Evolutionary conservation across 225 moss, liverwort and hornwort species (phyloP), one percentile per base, ranked within the genome.

Genomic region (Takakia lepidozioides): DNA sequence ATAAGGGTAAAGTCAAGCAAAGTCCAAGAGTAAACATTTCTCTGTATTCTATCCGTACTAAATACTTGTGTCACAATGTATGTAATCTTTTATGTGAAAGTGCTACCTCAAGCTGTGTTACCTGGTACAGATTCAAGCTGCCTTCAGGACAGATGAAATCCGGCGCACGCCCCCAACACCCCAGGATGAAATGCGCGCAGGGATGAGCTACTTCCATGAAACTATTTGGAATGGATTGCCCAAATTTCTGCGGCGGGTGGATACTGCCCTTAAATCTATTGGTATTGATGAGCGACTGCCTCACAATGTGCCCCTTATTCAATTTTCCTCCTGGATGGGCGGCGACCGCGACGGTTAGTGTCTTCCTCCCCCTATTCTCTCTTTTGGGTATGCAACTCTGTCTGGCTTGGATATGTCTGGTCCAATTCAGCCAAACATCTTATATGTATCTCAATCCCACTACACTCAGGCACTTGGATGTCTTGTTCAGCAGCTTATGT

Each of bases 311-410:
- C 93, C 93, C 22, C 70, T 95, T 38, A 89, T 95, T 48, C 93
- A 95, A 64, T 95, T 95, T 58, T 95, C 93, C 35, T 95, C 93
- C 17, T 95, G 93, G 93, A 95, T 95, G 89, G 93, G 93, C 37
- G 93, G 93, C 46, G 93, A 95, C 46, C 76, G 93, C 66, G 93
- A 95, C 55, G 93, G 92, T 92, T 40, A 73, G 72, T 62, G n/a
- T 27, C 38, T 38, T 14, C 10, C 21, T 21, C 10, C 25, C 8
- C 14, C 45, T 21, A 25, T 26, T 32, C 32, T 32, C 11, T 11
- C 7, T 7, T 11, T 13, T 8, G 3, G 2, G 23, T 21, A 20
- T 25, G 45, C 40, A 43, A 16, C 10, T 21, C 3, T 43, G 4
- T 43, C 38, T 1, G 3, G 0, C 17, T 43, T 10, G 18, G 43